Conservation (phyloP, 1,139 yeast genomes). For the Oligophagozyma castellii region DNA sequence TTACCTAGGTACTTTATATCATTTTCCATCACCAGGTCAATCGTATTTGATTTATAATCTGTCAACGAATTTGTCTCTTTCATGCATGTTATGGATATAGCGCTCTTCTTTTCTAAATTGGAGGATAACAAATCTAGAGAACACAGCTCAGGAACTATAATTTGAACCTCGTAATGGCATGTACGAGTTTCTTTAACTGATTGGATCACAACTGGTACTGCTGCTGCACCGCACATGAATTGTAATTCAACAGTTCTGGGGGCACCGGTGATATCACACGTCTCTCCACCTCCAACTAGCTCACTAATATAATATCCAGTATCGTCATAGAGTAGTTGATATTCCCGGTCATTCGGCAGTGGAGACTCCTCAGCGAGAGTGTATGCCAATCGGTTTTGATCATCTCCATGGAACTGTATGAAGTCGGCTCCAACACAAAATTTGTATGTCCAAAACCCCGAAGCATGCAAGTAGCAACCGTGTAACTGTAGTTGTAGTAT, state of each 20-base stretch:
- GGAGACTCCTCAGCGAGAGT: slow-evolving; percentile 32
- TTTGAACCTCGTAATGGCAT: slow-evolving; percentile 54
- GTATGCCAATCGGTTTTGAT: slow-evolving; percentile 24
- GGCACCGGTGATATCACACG: slow-evolving; percentile 57
- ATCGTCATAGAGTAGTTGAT: slow-evolving; percentile 23
- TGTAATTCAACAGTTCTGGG: slow-evolving; percentile 52
- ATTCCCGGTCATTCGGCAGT: slow-evolving; percentile 14
- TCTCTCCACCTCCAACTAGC: slow-evolving; percentile 42
- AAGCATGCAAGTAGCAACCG: slow-evolving; percentile 26
- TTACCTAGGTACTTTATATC: slow-evolving; percentile 16
- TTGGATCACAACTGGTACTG: slow-evolving; percentile 24
- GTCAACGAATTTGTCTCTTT: slow-evolving; percentile 1
- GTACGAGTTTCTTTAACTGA: slow-evolving; percentile 53
- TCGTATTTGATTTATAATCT: slow-evolving; percentile 2
- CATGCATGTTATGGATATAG: slow-evolving; percentile 11
- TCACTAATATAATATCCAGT: slow-evolving; percentile 38
- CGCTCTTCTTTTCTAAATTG: slow-evolving; percentile 14
- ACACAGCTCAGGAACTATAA: slow-evolving; percentile 51
- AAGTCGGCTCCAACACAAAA: slow-evolving; percentile 42
- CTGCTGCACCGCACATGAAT: slow-evolving; percentile 47
- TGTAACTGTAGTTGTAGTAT: slow-evolving; percentile 20
- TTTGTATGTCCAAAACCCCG: slow-evolving; percentile 54
- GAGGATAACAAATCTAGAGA: slow-evolving; percentile 17
- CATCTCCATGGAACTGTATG: slow-evolving; percentile 40
- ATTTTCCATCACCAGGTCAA: slow-evolving; percentile 10